Evolutionary conservation across 176 grass and related monocot genomes (phyloP).

Genomic region (Oryza nivara): DNA sequence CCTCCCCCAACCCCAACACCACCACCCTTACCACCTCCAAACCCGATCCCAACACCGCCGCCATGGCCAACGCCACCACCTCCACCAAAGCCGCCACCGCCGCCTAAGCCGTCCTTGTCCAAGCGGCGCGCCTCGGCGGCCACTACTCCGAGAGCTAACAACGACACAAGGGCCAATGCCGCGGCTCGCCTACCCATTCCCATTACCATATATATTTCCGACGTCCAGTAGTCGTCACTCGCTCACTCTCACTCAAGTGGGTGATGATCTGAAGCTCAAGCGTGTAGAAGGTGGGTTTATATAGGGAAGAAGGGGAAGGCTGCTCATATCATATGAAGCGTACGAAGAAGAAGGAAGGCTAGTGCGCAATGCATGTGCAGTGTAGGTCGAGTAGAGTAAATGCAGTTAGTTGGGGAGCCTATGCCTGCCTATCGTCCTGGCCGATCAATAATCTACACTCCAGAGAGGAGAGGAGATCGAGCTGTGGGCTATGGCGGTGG

Average conservation of each 20-base stretch:
- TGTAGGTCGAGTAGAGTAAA: conserved; percentile 14
- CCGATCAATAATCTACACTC: too few species aligned
- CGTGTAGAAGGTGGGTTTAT: background rate
- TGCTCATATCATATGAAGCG: too few species aligned
- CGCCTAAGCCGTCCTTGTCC: conserved; percentile 48
- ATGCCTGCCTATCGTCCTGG: too few species aligned
- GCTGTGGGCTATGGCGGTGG: too few species aligned
- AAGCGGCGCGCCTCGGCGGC: conserved; percentile 32
- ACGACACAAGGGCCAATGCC: conserved; percentile 27
- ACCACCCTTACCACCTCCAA: too few species aligned
- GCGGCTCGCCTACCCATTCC: conserved; percentile 15
- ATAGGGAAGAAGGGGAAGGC: conserved; percentile 1
- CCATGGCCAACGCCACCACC: conserved; percentile 12
- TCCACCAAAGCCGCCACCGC: conserved; percentile 23
- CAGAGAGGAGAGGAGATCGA: too few species aligned
- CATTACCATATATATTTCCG: too few species aligned
- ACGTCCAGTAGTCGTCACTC: too few species aligned
- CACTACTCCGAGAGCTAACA: background rate
- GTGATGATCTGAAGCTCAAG: background rate
- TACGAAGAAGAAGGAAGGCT: background rate
- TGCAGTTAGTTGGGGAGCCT: background rate
- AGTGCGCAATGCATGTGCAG: background rate
- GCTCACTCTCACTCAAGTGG: background rate
- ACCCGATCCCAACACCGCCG: background rate
- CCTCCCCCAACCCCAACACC: conserved; percentile 6